Percentiles rank a stretch among this genome's conserved stretches.
These are phyloP conservation scores for Fusarium napiforme DNA, from an alignment of 2,329 filamentous ascomycete species.

Conservation along the genomic window DNA sequence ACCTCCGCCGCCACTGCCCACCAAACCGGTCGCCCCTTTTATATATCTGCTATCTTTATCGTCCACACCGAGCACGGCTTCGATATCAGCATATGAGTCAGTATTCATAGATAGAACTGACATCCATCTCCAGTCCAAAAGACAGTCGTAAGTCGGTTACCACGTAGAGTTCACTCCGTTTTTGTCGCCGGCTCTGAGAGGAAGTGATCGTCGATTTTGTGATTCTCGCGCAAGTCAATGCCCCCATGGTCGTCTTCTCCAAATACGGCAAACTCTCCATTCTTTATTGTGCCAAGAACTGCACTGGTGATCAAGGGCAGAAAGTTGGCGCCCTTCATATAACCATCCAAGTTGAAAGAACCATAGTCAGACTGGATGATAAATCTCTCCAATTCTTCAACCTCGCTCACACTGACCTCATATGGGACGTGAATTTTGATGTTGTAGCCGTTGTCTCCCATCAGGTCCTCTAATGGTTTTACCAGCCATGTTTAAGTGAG, in stretches of 20 bases:
- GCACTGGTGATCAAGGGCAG: neutral
- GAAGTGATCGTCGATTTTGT: neutral
- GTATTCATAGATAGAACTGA: neutral
- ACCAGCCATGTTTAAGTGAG: neutral
- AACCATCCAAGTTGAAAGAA: neutral
- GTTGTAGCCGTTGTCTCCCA: neutral
- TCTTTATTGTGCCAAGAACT: neutral
- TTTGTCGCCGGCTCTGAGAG: fast-evolving
- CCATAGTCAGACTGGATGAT: too few species aligned
- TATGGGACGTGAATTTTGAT: neutral
- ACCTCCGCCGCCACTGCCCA: neutral
- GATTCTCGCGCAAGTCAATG: neutral
- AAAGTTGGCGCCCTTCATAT: fast-evolving
- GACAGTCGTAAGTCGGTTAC: too few species aligned
- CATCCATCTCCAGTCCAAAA: fast-evolving
- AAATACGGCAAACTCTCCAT: neutral
- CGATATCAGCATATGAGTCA: neutral
- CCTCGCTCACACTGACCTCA: neutral
- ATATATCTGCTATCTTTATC: neutral
- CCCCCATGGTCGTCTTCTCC: fast-evolving
- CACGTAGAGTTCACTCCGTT: neutral
- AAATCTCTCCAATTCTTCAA: too few species aligned
- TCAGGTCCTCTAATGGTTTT: neutral
- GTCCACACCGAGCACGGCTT: neutral
- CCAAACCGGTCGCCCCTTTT: neutral